phyloP scores from a whole-genome alignment of 805 yeast species.

The Barnettozyma populi region DNA sequence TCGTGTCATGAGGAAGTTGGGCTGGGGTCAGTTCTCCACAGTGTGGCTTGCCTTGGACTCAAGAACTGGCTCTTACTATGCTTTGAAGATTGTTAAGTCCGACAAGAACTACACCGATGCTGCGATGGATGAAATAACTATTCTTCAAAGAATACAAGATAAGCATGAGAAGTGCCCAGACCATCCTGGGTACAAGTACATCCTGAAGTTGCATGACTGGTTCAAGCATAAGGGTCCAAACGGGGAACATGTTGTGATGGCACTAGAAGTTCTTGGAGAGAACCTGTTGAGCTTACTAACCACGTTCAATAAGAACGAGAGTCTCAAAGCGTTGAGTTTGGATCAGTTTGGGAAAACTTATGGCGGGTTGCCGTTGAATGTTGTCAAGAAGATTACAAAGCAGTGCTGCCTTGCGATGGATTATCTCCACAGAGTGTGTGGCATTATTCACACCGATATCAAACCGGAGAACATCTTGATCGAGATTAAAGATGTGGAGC shows the following conservation, averaged over 20 bases:
- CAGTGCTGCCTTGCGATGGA: conserved; percentile 53
- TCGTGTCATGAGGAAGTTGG: conserved; percentile 48
- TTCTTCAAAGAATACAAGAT: conserved; percentile 33
- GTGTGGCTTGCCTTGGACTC: conserved; percentile 58
- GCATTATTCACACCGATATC: conserved; percentile 67
- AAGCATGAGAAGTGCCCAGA: conserved; percentile 24
- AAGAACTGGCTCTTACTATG: conserved; percentile 41
- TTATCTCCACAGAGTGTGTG: conserved; percentile 55
- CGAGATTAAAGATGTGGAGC: conserved; percentile 49
- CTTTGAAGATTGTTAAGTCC: conserved; percentile 57
- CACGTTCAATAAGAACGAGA: conserved; percentile 27
- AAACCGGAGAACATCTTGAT: conserved; percentile 68
- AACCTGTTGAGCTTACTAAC: conserved; percentile 46
- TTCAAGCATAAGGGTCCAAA: conserved; percentile 55
- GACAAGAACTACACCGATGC: conserved; percentile 50
- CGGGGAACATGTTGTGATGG: conserved; percentile 63
- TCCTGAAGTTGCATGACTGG: conserved; percentile 50
- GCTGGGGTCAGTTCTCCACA: conserved; percentile 70
- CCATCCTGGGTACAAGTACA: conserved; percentile 47
- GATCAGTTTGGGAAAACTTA: conserved; percentile 32
- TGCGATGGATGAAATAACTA: conserved; percentile 57
- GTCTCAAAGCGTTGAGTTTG: neutral
- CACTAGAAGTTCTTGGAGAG: conserved; percentile 60
- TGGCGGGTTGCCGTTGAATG: conserved; percentile 49
- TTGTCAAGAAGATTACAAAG: conserved; percentile 51